Base-by-base conservation (phyloP, 768 basidiomycete species). In the Tulasnella sp. region DNA sequence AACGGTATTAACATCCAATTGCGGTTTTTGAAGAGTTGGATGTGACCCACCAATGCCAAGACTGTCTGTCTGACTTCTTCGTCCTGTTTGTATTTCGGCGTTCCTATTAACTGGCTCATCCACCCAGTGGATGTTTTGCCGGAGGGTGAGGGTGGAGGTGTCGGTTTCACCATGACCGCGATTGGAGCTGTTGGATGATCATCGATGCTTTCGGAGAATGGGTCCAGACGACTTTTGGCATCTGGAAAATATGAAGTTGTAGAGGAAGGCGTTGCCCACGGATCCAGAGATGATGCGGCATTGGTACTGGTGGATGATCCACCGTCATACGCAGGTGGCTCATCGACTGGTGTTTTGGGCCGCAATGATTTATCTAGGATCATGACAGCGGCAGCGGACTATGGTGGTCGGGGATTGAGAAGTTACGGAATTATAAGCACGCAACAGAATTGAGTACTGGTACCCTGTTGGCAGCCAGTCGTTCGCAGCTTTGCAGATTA, bases 1-100 rank as follows among this genome's bases (percentile, higher is more conserved):
- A 7, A 29, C 30, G 10, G 29, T n/a, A 34, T 3, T 23, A 32
- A 3, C 21, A 23, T n/a, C 21, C 11, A 17, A 63, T 21, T 8
- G 21, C 17, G 30, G 21, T 21, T 26, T 2, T 44, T 29, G 3
- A 8, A 1, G 4, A 41, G 34, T 32, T 3, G 21, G 44, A 49
- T 8, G 4, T 21, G 11, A 23, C 64, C 11, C 56, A 64, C 64
- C 26, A 64, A 27, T 32, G 50, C 51, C 32, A 63, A 58, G 21
- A 64, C 58, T 1, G 64, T 64, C 19, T 55, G 48, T 21, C 58
- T 51, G 15, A 64, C 62, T 50, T 64, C 56, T 29, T 44, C 47
- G 24, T 59, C 53, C 44, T 55, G 51, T 45, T 63, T 58, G 43
- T 44, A 51, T 48, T 64, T 53, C 15, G 49, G 30, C 23, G 58